Conservation (phyloP, 2,329 filamentous ascomycete genomes). For the Elsinoe arachidis region DNA sequence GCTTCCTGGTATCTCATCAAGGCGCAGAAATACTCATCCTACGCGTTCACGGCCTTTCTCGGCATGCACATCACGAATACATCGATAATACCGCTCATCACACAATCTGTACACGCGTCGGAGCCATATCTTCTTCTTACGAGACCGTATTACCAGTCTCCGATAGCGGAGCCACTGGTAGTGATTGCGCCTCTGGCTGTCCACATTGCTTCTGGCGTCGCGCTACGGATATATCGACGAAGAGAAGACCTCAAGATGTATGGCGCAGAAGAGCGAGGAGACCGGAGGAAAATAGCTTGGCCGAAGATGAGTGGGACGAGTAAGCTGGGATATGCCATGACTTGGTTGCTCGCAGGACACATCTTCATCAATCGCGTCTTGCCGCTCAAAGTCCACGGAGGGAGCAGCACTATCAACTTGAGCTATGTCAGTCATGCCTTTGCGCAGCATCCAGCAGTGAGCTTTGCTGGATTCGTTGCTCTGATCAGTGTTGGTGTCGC, state of each 20-base stretch:
- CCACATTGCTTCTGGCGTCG: slow-evolving; percentile 70
- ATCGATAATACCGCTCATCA: slow-evolving; percentile 67
- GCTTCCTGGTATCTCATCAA: slow-evolving; percentile 68
- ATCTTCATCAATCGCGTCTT: slow-evolving; percentile 66
- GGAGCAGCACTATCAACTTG: slow-evolving; percentile 76
- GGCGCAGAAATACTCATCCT: slow-evolving; percentile 81
- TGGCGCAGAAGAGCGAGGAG: slow-evolving; percentile 55
- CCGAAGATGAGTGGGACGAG: slow-evolving; percentile 63
- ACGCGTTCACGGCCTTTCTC: slow-evolving; percentile 70
- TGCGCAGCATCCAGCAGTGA: slow-evolving; percentile 56
- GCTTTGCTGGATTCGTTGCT: slow-evolving; percentile 60
- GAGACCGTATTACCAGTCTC: slow-evolving; percentile 83
- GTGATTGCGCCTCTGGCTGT: slow-evolving; percentile 64
- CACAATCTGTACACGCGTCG: slow-evolving; percentile 61
- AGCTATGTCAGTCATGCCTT: slow-evolving; percentile 82
- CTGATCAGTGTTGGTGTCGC: slow-evolving; percentile 60
- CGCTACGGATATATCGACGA: slow-evolving; percentile 65
- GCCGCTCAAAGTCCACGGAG: slow-evolving; percentile 69
- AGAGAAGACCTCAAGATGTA: slow-evolving; percentile 65
- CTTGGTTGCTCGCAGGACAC: slow-evolving; percentile 60
- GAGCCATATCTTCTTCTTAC: slow-evolving; percentile 86
- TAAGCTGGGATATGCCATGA: slow-evolving; percentile 61
- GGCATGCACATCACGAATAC: slow-evolving; percentile 73
- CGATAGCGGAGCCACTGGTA: slow-evolving; percentile 68
- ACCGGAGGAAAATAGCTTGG: slow-evolving; percentile 50